Conservation (phyloP, 495 filamentous ascomycete species). For the Chlorociboria aeruginascens region DNA sequence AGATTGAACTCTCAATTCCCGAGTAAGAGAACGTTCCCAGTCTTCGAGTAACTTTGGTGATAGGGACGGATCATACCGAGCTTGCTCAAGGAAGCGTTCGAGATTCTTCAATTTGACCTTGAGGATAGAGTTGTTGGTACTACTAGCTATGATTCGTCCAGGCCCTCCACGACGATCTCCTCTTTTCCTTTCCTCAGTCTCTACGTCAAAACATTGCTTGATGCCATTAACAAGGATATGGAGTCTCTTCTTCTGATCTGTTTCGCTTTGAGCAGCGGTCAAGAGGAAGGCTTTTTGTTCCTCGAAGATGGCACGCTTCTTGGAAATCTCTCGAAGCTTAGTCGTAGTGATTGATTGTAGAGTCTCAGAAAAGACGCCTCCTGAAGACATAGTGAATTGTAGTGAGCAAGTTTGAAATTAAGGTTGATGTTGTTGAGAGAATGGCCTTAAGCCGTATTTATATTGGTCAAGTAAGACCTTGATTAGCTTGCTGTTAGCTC, state of each 20-base stretch:
- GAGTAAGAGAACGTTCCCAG: constrained; percentile 37
- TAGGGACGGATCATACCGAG: constrained; percentile 43
- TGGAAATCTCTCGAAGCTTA: constrained; percentile 50
- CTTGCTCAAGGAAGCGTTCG: constrained; percentile 42
- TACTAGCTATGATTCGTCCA: constrained; percentile 17
- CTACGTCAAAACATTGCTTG: constrained; percentile 26
- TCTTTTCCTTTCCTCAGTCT: constrained; percentile 12
- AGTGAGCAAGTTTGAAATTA: not conserved
- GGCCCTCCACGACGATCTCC: constrained; percentile 2
- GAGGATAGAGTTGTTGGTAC: constrained; percentile 20
- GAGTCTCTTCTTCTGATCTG: constrained; percentile 24
- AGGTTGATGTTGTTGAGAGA: too few relatives aligned
- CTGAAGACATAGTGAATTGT: constrained; percentile 14
- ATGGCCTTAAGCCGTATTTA: too few relatives aligned
- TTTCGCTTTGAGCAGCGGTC: constrained; percentile 16
- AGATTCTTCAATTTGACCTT: constrained; percentile 33
- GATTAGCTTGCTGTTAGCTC: too few relatives aligned
- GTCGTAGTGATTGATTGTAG: constrained; percentile 53
- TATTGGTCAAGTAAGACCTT: too few relatives aligned
- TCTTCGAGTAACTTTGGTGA: constrained; percentile 30
- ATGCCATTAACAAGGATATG: constrained; percentile 29
- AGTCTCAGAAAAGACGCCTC: constrained; percentile 41
- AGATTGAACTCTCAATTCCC: constrained; percentile 37
- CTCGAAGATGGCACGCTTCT: constrained; percentile 43
- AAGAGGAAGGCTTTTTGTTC: constrained; percentile 25